These are phyloP conservation scores for Leccinum uliginosum DNA, from an alignment of 768 basidiomycete genomes.

Conservation along the genomic window DNA sequence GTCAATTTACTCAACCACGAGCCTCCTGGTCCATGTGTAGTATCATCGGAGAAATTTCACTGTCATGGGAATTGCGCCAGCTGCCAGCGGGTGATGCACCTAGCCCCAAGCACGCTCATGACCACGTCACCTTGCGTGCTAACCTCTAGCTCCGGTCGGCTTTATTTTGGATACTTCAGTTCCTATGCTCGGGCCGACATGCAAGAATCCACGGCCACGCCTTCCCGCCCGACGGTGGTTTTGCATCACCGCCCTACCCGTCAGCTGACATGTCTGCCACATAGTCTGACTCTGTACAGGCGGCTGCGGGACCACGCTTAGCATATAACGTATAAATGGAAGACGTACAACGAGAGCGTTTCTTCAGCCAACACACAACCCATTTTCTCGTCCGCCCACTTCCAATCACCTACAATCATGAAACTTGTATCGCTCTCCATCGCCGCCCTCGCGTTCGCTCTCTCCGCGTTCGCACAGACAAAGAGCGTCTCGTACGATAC, in stretches of 20 bases:
- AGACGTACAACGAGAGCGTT: neutral
- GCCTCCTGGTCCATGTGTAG: neutral
- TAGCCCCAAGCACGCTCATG: neutral
- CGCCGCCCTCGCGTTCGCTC: slow-evolving; percentile 10
- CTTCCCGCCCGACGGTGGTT: neutral
- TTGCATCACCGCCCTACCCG: neutral
- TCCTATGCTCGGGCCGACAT: neutral
- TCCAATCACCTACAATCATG: slow-evolving; percentile 12
- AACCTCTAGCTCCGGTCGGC: neutral
- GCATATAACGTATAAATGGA: slow-evolving; percentile 15
- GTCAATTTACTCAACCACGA: neutral
- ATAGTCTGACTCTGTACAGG: neutral
- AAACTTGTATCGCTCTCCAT: slow-evolving; percentile 18
- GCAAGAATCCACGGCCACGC: neutral
- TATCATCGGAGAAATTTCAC: neutral
- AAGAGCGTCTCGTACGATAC: slow-evolving; percentile 28
- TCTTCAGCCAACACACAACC: neutral
- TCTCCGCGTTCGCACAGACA: slow-evolving; percentile 16
- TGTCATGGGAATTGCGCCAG: slow-evolving; percentile 5
- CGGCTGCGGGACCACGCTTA: neutral
- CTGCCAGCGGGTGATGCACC: neutral
- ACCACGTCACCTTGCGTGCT: neutral
- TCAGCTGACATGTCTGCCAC: slow-evolving; percentile 7
- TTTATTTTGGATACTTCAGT: neutral
- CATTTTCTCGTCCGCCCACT: neutral